Percentiles rank a stretch among this genome's conserved stretches.
phyloP scores from a whole-genome alignment of 2,329 filamentous ascomycete species.

The Thielaviopsis punctulata region DNA sequence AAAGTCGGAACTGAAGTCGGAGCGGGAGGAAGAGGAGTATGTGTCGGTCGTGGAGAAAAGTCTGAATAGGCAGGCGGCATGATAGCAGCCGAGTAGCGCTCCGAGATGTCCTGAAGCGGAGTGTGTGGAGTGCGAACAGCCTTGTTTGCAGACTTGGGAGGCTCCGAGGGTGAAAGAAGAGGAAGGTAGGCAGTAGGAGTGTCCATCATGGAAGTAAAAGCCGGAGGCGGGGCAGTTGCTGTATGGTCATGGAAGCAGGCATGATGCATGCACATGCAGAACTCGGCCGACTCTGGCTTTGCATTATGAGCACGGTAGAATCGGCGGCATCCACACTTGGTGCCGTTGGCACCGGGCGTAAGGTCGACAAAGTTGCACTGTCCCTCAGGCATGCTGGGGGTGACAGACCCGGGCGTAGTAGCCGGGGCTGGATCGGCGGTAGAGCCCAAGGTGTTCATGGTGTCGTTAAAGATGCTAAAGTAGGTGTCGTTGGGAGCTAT shows the following conservation, averaged over 20 bases:
- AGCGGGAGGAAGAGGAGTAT: neutral
- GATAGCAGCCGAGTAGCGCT: conserved; percentile 21
- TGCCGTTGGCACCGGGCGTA: conserved; percentile 31
- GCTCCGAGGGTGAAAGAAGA: conserved; percentile 27
- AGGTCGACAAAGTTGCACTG: conserved; percentile 42
- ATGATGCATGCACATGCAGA: conserved; percentile 47
- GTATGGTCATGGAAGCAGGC: conserved; percentile 42
- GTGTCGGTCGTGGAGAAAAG: neutral
- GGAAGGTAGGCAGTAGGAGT: conserved; percentile 13
- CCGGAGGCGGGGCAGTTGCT: neutral
- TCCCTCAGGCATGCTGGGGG: conserved; percentile 29
- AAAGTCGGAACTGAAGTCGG: neutral
- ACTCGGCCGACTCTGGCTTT: conserved; percentile 31
- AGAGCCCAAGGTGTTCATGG: neutral
- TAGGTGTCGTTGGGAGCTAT: conserved; percentile 1
- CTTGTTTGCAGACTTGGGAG: conserved; percentile 20
- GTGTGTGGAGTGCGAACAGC: neutral
- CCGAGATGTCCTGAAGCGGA: conserved; percentile 29
- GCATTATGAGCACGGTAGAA: conserved; percentile 27
- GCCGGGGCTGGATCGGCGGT: conserved; percentile 13
- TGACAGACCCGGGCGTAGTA: conserved; percentile 15
- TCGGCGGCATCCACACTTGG: conserved; percentile 41
- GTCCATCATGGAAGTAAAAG: conserved; percentile 11
- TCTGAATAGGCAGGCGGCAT: conserved; percentile 16
- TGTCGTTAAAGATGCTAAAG: conserved; percentile 7